Evolutionary conservation across 768 basidiomycete species (phyloP).

Genomic region (Rhodotorula graminis): DNA sequence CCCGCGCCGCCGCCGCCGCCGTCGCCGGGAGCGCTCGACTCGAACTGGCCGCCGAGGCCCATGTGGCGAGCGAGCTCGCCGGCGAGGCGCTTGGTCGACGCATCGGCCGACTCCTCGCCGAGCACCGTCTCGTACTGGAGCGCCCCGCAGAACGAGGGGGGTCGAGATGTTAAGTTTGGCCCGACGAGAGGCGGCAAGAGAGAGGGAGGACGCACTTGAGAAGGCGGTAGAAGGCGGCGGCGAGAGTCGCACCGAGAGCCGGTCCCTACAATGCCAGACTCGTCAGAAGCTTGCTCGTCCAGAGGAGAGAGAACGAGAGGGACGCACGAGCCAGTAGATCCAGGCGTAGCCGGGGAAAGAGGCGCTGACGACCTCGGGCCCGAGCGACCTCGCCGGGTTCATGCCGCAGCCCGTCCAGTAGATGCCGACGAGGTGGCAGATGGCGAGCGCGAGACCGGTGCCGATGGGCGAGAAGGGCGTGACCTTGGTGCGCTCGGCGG

Average conservation of each 20-base stretch:
- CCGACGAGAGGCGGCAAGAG: no score
- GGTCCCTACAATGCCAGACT: background rate
- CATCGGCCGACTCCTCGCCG: conserved; percentile 16
- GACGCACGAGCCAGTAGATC: background rate
- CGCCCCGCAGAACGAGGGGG: background rate
- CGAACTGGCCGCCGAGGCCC: background rate
- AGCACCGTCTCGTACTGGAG: conserved; percentile 32
- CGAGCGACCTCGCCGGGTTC: conserved; percentile 18
- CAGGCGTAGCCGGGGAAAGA: conserved; percentile 35
- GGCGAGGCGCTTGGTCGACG: background rate
- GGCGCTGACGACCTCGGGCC: conserved; percentile 23
- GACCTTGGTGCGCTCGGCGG: conserved; percentile 46
- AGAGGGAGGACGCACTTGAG: conserved; percentile 13
- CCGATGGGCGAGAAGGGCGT: conserved; percentile 51
- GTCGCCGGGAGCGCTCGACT: background rate
- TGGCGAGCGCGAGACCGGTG: conserved; percentile 43
- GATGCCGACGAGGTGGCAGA: conserved; percentile 33
- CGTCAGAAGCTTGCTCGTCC: background rate
- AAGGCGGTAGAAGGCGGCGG: conserved; percentile 26
- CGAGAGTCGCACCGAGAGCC: conserved; percentile 1
- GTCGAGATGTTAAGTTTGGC: no score
- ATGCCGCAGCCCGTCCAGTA: background rate
- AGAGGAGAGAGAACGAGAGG: no score
- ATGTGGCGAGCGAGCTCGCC: background rate
- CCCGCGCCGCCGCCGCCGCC: no score